phyloP scores from a whole-genome alignment of 2,329 filamentous ascomycete genomes.

The Colletotrichum costaricense region DNA sequence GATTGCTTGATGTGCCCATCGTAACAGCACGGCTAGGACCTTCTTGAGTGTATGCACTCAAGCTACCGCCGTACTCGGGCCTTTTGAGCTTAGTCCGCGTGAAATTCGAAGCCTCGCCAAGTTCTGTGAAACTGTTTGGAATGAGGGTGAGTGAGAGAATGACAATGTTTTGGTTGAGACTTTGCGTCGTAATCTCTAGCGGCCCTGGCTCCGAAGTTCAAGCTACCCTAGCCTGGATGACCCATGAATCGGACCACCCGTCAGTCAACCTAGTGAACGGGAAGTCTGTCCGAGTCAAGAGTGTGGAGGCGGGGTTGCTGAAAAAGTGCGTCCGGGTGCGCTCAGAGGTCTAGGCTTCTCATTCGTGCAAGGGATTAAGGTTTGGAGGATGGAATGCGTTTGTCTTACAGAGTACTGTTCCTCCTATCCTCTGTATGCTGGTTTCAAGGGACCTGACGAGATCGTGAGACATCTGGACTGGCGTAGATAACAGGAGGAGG shows the following conservation, averaged over 20 bases:
- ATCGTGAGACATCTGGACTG: neutral
- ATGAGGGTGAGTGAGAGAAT: neutral
- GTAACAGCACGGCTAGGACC: neutral
- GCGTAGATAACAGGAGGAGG: neutral
- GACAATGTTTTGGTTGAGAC: slow-evolving; percentile 1
- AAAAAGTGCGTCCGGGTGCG: neutral
- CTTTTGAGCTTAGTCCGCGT: neutral
- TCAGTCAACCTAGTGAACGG: neutral
- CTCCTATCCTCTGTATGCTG: no score
- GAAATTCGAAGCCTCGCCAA: neutral
- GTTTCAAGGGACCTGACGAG: neutral
- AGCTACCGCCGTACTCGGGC: neutral
- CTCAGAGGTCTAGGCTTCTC: neutral
- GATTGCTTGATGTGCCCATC: slow-evolving; percentile 5
- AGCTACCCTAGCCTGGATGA: neutral
- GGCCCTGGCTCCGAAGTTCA: neutral
- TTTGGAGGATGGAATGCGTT: neutral
- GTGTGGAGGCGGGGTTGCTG: slow-evolving; percentile 5
- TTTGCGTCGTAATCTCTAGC: slow-evolving; percentile 7
- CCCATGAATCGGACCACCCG: neutral
- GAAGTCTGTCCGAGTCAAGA: slow-evolving; percentile 7
- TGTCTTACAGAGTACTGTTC: neutral
- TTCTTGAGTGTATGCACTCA: neutral
- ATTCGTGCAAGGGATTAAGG: neutral
- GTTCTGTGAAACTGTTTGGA: neutral